Base-by-base conservation (phyloP, 495 filamentous ascomycete genomes). In the Lentithecium fluviatile region DNA sequence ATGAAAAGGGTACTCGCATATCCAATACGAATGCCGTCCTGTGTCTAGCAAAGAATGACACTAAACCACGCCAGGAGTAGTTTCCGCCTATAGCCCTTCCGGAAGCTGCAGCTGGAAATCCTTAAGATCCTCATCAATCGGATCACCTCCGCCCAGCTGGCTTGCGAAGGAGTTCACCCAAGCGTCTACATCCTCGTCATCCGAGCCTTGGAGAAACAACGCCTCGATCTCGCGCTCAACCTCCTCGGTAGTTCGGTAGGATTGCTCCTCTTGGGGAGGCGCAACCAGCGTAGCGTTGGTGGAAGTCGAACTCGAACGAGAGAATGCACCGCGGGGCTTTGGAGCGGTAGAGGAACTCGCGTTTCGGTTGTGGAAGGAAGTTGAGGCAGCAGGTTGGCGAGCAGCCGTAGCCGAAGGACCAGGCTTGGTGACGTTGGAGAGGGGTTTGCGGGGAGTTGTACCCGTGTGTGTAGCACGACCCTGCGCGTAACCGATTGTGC, bases 401-500 rank as follows among this genome's bases (percentile, higher is more conserved):
- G 48, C 0, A 11, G 36, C 19, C 26, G 46, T 17, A 19, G 60
- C 43, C 37, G 7, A 32, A 8, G 60, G 53, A 17, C 52, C 10
- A 26, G 60, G 52, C n/a, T 37, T 43, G n/a, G 56, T 57, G 25
- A 68, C 21, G 46, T 59, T 68, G 0, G 65, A 60, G 15, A 69
- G 65, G 6, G 69, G 74, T 37, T 67, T 65, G 71, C 62, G 67
- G 10, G 83, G 58, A 4, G 67, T 74, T 11, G 77, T 74, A 6
- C 85, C 86, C 10, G 77, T 74, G 7, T 86, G 86, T 13, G 85
- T 80, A 15, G 78, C 79, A 15, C 90, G 80, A 25, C 91, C 90
- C 68, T 87, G 89, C 51, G 83, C 84, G 69, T 91, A 93, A 6
- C 91, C 91, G 25, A 96, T 74, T 0, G 91, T 95, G 46, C 82